phyloP scores from a whole-genome alignment of 2,329 filamentous ascomycete species.

The Sarocladium brachiariae region DNA sequence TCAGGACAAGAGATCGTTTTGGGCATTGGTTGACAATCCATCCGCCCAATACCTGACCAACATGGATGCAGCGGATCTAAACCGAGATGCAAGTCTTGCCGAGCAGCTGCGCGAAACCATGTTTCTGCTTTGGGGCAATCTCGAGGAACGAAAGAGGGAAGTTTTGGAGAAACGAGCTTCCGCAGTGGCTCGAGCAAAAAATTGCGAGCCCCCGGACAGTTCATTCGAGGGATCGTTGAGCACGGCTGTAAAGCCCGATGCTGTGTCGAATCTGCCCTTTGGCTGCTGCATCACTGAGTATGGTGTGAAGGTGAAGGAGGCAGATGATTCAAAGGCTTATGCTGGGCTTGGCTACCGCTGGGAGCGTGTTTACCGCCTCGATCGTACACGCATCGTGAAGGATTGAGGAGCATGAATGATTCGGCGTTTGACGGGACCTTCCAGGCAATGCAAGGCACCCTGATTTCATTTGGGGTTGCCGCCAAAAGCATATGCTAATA shows the following conservation, averaged over 20 bases:
- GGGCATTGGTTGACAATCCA: slow-evolving; percentile 59
- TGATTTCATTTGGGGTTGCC: not conserved
- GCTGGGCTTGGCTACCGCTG: slow-evolving; percentile 43
- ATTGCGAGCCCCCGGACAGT: slow-evolving; percentile 30
- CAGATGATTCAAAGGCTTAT: slow-evolving; percentile 35
- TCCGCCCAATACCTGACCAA: slow-evolving; percentile 41
- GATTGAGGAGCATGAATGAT: not conserved
- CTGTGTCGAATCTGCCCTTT: slow-evolving; percentile 52
- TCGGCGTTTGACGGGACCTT: no score
- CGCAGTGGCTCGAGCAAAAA: slow-evolving; percentile 12
- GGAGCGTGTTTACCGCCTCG: slow-evolving; percentile 58
- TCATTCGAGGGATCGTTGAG: slow-evolving; percentile 19
- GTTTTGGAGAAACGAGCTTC: not conserved
- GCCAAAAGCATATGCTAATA: not conserved
- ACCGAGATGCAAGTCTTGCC: slow-evolving; percentile 41
- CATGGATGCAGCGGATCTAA: slow-evolving; percentile 49
- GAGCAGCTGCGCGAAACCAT: slow-evolving; percentile 58
- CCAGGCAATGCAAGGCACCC: no score
- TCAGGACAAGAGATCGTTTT: slow-evolving; percentile 39
- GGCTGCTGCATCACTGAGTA: slow-evolving; percentile 67
- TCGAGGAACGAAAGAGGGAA: slow-evolving; percentile 59
- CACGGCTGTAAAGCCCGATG: not conserved
- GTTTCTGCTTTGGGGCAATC: slow-evolving; percentile 77
- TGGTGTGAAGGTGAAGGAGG: slow-evolving; percentile 43
- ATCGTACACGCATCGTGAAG: slow-evolving; percentile 51